Percentiles rank a stretch among this genome's conserved stretches.
phyloP scores from a whole-genome alignment of 1,284 basidiomycete genomes.

The Lentinus polychrous region DNA sequence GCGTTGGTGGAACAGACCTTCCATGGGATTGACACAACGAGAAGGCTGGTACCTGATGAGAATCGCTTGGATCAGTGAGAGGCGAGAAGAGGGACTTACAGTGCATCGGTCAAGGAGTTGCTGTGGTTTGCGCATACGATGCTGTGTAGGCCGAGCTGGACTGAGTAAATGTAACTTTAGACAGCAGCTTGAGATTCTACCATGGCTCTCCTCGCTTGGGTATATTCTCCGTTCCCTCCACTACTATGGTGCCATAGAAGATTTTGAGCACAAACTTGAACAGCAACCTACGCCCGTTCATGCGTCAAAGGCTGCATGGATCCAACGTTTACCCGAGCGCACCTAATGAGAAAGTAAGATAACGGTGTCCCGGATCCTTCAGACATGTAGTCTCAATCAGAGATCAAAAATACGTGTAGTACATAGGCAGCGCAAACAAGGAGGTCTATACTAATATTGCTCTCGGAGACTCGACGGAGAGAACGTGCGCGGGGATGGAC shows the following conservation, averaged over 20 bases:
- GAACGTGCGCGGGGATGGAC: neutral
- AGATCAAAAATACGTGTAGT: no score
- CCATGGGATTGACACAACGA: constrained; percentile 64
- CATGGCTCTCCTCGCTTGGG: constrained; percentile 68
- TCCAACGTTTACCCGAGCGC: constrained; percentile 4
- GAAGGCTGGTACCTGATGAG: constrained; percentile 35
- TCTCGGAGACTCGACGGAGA: no score
- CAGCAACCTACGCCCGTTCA: constrained; percentile 40
- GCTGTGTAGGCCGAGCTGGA: constrained; percentile 23
- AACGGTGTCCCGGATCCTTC: constrained; percentile 51
- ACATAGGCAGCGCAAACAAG: no score
- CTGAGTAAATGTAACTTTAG: neutral
- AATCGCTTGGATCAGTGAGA: neutral
- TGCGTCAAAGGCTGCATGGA: neutral
- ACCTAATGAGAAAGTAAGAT: constrained; percentile 67
- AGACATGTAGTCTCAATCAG: constrained; percentile 22
- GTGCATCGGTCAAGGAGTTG: constrained; percentile 80
- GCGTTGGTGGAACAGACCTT: constrained; percentile 34
- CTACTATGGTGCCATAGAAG: constrained; percentile 84
- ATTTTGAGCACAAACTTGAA: constrained; percentile 80
- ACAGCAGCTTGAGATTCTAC: constrained; percentile 30
- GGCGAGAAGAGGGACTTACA: constrained; percentile 38
- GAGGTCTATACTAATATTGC: no score
- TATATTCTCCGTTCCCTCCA: constrained; percentile 69
- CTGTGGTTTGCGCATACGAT: constrained; percentile 77